phyloP scores from a whole-genome alignment of 306 rosid genomes.

The Corylus americana region DNA sequence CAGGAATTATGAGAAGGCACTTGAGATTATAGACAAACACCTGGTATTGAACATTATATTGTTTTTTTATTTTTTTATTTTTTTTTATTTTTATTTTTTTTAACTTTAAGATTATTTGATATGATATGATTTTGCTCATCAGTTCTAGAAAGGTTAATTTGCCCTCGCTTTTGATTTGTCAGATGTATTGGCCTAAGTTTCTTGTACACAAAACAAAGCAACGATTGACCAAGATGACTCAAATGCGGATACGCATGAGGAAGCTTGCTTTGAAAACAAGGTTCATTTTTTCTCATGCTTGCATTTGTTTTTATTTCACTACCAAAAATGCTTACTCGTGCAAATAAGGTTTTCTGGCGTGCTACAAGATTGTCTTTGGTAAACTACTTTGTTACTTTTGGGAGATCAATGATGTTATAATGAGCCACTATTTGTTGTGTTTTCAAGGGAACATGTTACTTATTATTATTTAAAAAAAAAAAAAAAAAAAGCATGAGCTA shows the following conservation, averaged over 20 bases:
- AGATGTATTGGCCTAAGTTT: slow-evolving; percentile 96
- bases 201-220: slow-evolving; percentile 91
- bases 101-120: background rate
- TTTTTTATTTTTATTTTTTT: background rate
- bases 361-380: background rate
- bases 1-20: slow-evolving; percentile 80
- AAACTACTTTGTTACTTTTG: background rate
- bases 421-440: background rate
- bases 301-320: background rate
- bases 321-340: background rate
- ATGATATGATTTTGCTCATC: slow-evolving; percentile 1
- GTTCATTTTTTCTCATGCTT: slow-evolving; percentile 33
- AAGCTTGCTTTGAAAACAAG: slow-evolving; percentile 88
- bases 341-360: background rate
- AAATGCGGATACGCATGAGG: slow-evolving; percentile 92
- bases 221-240: slow-evolving; percentile 93
- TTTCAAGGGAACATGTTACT: background rate
- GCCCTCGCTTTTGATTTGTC: slow-evolving; percentile 19
- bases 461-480: background rate
- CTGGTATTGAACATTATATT: slow-evolving; percentile 49
- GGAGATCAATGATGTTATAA: background rate
- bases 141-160: slow-evolving; percentile 11
- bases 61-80: background rate
- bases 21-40: slow-evolving; percentile 80
- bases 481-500: background rate